These are phyloP conservation scores for Sanghuangporus baumii DNA, from an alignment of 1,284 basidiomycete genomes.

Conservation along the genomic window DNA sequence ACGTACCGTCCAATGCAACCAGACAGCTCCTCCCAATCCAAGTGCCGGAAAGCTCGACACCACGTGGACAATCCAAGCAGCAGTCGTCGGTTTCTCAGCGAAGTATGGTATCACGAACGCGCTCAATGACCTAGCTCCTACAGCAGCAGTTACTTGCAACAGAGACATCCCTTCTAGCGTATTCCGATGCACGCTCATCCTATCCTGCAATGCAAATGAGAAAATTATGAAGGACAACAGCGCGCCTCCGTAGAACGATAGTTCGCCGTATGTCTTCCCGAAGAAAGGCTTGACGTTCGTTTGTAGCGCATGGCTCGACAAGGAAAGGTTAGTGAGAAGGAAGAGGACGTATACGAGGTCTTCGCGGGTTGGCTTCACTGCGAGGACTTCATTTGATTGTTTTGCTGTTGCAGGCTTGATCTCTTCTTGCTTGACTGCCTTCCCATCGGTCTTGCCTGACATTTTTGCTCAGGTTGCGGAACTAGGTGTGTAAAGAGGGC, in stretches of 20 bases:
- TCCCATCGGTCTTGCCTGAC: too few species aligned
- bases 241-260: slow-evolving; percentile 4
- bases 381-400: not conserved
- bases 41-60: slow-evolving; percentile 5
- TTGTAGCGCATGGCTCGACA: slow-evolving; percentile 2
- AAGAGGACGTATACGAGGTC: not conserved
- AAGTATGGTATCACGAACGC: not conserved
- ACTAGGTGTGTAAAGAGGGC: too few species aligned
- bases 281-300: slow-evolving; percentile 4
- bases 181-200: not conserved
- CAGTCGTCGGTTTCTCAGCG: slow-evolving; percentile 3
- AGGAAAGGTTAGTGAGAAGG: not conserved
- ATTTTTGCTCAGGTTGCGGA: too few species aligned
- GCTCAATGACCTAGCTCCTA: not conserved
- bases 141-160: not conserved
- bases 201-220: not conserved
- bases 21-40: slow-evolving; percentile 8
- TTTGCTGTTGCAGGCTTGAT: too few species aligned
- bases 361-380: not conserved
- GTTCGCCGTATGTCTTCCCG: slow-evolving; percentile 10
- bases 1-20: slow-evolving; percentile 12
- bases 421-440: too few species aligned
- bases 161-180: not conserved
- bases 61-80: slow-evolving; percentile 1
- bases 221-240: slow-evolving; percentile 3